These are phyloP conservation scores for Verticillium nonalfalfae DNA, from an alignment of 2,329 filamentous ascomycete genomes.

Conservation along the genomic window DNA sequence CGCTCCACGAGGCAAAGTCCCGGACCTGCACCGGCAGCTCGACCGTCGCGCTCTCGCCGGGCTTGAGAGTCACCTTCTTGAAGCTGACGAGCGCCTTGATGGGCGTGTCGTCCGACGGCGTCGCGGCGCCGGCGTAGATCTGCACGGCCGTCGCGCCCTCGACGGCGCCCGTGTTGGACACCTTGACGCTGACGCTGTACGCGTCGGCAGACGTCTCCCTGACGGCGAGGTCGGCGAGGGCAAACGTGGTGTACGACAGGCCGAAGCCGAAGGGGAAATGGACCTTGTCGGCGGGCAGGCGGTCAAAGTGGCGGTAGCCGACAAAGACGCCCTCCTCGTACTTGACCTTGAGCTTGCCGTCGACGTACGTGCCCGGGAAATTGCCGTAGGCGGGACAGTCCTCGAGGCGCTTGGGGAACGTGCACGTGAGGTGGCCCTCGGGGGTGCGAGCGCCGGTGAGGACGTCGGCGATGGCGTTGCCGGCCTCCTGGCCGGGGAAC, in stretches of 20 bases:
- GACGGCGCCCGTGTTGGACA: conserved; percentile 19
- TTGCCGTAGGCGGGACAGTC: conserved; percentile 61
- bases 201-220: conserved; percentile 29
- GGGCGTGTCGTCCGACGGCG: conserved; percentile 18
- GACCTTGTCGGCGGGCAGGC: conserved; percentile 33
- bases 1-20: conserved; percentile 32
- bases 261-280: conserved; percentile 65
- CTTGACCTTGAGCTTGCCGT: conserved; percentile 33
- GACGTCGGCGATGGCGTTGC: conserved; percentile 18
- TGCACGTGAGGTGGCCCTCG: conserved; percentile 55
- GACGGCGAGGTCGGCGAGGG: conserved; percentile 40
- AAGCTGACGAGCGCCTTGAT: conserved; percentile 37
- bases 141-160: conserved; percentile 21
- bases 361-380: conserved; percentile 37
- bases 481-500: conserved; percentile 19
- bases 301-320: conserved; percentile 66
- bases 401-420: conserved; percentile 51
- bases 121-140: conserved; percentile 19
- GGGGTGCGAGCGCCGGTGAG: conserved; percentile 50
- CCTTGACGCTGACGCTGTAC: conserved; percentile 37
- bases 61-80: conserved; percentile 29
- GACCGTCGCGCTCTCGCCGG: conserved; percentile 23
- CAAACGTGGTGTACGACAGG: conserved; percentile 60
- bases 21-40: conserved; percentile 22
- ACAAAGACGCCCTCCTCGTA: conserved; percentile 71